Evolutionary conservation across 257 asterid genomes (phyloP), one percentile per base, ranked within the genome.

Genomic region (Galeopsis tetrahit): DNA sequence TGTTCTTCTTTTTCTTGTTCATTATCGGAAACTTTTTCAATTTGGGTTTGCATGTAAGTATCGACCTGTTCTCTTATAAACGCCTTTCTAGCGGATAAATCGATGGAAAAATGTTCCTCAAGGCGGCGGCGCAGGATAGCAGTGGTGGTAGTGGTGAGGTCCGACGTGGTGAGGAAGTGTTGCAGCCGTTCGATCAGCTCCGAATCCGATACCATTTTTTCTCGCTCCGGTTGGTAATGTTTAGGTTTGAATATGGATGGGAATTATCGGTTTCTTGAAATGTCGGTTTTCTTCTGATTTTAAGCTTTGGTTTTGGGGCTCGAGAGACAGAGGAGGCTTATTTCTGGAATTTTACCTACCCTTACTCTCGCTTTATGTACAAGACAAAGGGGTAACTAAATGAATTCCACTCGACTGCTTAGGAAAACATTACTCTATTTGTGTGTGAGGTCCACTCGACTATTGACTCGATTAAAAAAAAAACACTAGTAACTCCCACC

Each of bases 1-100:
- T 53, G 8, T 11, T 13, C 17, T 21, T 15, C 33, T 31, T 7
- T 7, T 57, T 62, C 76, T 1, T 71, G 86, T 39, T 72, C 89
- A 60, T 84, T 76, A 5, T 77, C 83, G 21, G 46, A 78, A 4
- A 58, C 85, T 66, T 79, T 66, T 35, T 79, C 79, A 52, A 71
- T 63, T 60, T 80, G 86, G 71, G 48, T 80, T 61, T 91, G 95
- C 76, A 95, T 84, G 80, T 81, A 89, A 5, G 52, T 44, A 82
- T 92, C 95, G 60, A 95, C 87, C 83, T 92, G 96, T 36, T 91
- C 92, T 53, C 96, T 78, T 13, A 89, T 85, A 49, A 94, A 89
- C 36, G 81, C 83, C 79, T 89, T 91, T 42, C 83, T 86, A 53
- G 76, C 89, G 10, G 96, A 86, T 83, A 94, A 91, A 88, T 91